These are phyloP conservation scores for Pythium coloratum DNA, from an alignment of 352 stramenopile genomes.

Conservation along the genomic window DNA sequence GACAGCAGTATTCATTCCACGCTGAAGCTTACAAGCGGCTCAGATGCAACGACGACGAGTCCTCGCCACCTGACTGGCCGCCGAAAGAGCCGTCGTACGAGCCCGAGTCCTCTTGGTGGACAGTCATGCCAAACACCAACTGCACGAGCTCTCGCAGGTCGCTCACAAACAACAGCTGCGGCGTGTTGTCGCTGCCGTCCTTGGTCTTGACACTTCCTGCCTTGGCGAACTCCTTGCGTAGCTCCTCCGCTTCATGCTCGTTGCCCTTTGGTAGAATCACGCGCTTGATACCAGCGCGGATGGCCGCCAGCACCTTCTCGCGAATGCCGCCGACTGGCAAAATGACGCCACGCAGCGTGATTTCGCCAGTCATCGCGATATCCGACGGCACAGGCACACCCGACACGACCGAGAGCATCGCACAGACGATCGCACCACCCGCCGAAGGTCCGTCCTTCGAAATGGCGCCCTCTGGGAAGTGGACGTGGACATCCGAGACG, in stretches of 20 bases:
- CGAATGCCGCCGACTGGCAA: slow-evolving; percentile 91
- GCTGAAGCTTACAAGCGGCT: slow-evolving; percentile 17
- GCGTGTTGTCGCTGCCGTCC: slow-evolving; percentile 18
- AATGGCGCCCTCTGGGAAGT: slow-evolving; percentile 89
- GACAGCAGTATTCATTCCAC: not conserved
- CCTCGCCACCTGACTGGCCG: slow-evolving; percentile 13
- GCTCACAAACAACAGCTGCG: slow-evolving; percentile 65
- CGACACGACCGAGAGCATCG: slow-evolving; percentile 77
- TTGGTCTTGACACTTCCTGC: slow-evolving; percentile 23
- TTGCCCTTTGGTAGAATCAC: slow-evolving; percentile 79
- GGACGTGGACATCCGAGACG: slow-evolving; percentile 81
- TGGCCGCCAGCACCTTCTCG: slow-evolving; percentile 88
- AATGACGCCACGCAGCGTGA: slow-evolving; percentile 85
- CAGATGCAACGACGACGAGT: slow-evolving; percentile 7
- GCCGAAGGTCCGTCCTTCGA: slow-evolving; percentile 90
- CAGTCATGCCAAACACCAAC: slow-evolving; percentile 68
- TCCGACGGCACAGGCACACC: slow-evolving; percentile 67
- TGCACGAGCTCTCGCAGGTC: slow-evolving; percentile 63
- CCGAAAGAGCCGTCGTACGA: slow-evolving; percentile 30
- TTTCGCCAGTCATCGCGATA: slow-evolving; percentile 89
- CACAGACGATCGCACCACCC: slow-evolving; percentile 84
- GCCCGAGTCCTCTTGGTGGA: slow-evolving; percentile 24
- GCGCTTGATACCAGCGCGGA: slow-evolving; percentile 81
- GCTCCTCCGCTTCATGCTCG: slow-evolving; percentile 67
- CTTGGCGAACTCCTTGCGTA: slow-evolving; percentile 57